Percentiles rank a stretch among this genome's conserved stretches.
phyloP scores from a whole-genome alignment of 208 protist genomes.

The Leishmania arabica region DNA sequence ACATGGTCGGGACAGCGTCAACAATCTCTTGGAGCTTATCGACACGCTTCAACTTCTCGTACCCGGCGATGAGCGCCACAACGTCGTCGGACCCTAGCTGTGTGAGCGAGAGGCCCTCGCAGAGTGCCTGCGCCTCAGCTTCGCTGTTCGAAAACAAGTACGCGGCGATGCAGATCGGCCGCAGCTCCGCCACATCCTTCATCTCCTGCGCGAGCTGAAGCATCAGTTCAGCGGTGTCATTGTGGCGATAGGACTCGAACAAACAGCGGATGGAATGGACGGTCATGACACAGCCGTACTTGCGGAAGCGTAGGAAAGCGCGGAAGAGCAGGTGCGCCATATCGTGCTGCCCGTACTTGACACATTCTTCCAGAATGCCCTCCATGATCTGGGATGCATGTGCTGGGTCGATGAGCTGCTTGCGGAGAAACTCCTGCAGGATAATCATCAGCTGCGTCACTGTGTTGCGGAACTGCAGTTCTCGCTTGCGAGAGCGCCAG shows the following conservation, averaged over 20 bases:
- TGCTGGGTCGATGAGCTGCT: conserved; percentile 81
- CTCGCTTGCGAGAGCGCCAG: conserved; percentile 83
- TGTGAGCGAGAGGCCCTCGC: conserved; percentile 44
- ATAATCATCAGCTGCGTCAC: conserved; percentile 92
- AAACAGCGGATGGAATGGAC: conserved; percentile 77
- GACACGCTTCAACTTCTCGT: conserved; percentile 67
- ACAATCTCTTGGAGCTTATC: conserved; percentile 68
- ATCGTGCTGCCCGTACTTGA: conserved; percentile 86
- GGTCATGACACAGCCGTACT: conserved; percentile 84
- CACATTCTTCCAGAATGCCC: conserved; percentile 86
- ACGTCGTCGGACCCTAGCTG: conserved; percentile 66
- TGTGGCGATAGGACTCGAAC: conserved; percentile 89
- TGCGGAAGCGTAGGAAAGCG: conserved; percentile 88
- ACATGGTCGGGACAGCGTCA: conserved; percentile 31
- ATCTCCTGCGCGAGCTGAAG: conserved; percentile 86
- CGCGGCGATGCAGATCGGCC: conserved; percentile 82
- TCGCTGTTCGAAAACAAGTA: conserved; percentile 81
- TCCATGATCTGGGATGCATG: conserved; percentile 89
- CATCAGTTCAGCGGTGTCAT: conserved; percentile 84
- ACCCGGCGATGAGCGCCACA: conserved; percentile 81
- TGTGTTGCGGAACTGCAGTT: conserved; percentile 88
- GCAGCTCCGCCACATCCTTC: conserved; percentile 66
- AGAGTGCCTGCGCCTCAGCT: conserved; percentile 62
- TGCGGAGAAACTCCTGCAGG: conserved; percentile 89
- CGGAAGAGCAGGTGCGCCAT: conserved; percentile 91